Evolutionary conservation across 768 basidiomycete species (phyloP), one percentile per base, ranked within the genome.

Genomic region (Termitomyces sp.): DNA sequence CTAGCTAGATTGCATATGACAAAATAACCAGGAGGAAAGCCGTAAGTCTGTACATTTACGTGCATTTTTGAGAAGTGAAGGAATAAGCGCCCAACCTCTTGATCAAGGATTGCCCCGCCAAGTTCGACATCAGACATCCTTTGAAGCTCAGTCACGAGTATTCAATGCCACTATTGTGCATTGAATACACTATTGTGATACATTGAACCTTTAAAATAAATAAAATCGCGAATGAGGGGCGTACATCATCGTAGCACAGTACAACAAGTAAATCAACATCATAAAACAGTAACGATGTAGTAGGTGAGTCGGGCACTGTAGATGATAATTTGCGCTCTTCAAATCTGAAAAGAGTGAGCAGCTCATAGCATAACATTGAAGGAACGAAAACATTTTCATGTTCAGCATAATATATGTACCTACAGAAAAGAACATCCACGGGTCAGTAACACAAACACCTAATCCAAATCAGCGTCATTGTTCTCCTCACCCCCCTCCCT

Each of bases 21-120:
- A 62, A 89, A 89, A 68, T 86, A 87, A 6, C 86, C 87, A 30
- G 74, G 61, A 37, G 78, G 78, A 55, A 80, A 81, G 7, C 78
- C 78, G 43, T 70, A 68, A 5, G 71, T 74, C 47, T 74, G 60
- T n/a, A 63, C 55, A 41, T 28, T 28, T 28, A 10, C 23, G 40
- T 51, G 40, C 50, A 51, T 51, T 14, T 9, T 3, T 12, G 50
- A 50, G 50, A 11, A 38, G 23, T 19, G 5, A 48, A 35, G 19
- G 21, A 12, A n/a, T 12, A 49, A 50, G 49, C 37, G 35, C 26
- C 26, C 21, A 1, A 15, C 7, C 21, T 5, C 21, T 5, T 11
- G 42, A 23, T 43, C 42, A 28, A 35, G 14, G 3, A 7, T 26
- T 45, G 44, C 44, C 26, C 44, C 14, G 23, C 26, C 11, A 23